Base-by-base conservation (phyloP, 495 filamentous ascomycete species). In the Aspergillus olivimuriae region DNA sequence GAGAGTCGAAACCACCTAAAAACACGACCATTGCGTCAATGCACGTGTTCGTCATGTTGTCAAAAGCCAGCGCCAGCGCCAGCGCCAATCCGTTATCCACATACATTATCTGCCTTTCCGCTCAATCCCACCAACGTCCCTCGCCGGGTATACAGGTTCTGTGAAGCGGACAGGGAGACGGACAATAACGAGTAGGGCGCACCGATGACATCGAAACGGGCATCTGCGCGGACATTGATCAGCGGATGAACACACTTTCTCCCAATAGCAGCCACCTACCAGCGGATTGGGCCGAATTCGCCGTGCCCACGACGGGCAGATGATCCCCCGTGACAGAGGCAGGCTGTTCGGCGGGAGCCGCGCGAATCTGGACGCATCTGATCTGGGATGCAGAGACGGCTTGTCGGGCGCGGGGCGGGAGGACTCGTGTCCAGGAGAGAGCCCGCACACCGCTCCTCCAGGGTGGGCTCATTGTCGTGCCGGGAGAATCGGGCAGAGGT, bases 181-280 rank as follows among this genome's bases (percentile, higher is more conserved):
- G 89, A 94, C 53, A 98, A 85, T 34, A 98, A 77, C 24, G 94
- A 95, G 58, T 86, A 90, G 3, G 89, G 87, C 16, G 86, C 73
- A 37, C 89, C 92, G 48, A 97, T 66, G 22, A 96, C 87, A 58
- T 96, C 88, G 60, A 98, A 98, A 42, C 80, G 81, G 15, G 91
- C 92, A 81, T 96, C 92, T 95, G 47, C 19, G 18, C 19, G n/a
- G 4, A 10, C 19, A n/a, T 20, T 1, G 1, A 11, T n/a, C n/a
- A n/a, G n/a, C n/a, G n/a, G n/a, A n/a, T n/a, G n/a, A n/a, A n/a
- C n/a, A n/a, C n/a, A n/a, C n/a, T 22, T 36, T 4, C 31, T 34
- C 8, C 8, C 31, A n/a, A n/a, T 2, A 8, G 23, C 1, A 5
- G 14, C 3, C 4, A 41, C 55, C 37, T 61, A 72, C 69, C 69